Evolutionary conservation across 1,284 basidiomycete genomes (phyloP).

Genomic region (Hypsizygus ulmarius): DNA sequence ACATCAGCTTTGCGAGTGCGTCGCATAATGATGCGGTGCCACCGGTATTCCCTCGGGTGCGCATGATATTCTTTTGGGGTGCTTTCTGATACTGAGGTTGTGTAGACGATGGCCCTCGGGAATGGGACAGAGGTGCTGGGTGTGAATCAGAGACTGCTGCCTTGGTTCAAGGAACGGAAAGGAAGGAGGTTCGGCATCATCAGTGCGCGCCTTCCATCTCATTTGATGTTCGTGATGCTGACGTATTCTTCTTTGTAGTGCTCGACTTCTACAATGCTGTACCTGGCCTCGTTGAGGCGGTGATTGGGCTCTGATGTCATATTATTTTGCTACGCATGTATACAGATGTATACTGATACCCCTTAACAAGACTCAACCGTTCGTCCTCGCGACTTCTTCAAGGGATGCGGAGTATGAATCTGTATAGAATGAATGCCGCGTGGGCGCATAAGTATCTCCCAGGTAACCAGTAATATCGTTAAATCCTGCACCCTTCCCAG

Average conservation of each 20-base stretch:
- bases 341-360: background rate
- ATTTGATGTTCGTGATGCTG: background rate
- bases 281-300: slow-evolving; percentile 38
- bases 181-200: slow-evolving; percentile 43
- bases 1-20: slow-evolving; percentile 44
- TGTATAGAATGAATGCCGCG: too few relatives aligned
- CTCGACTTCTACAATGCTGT: slow-evolving; percentile 41
- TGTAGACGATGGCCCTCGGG: slow-evolving; percentile 41
- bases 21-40: slow-evolving; percentile 26
- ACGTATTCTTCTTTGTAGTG: slow-evolving; percentile 24
- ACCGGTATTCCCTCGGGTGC: slow-evolving; percentile 28
- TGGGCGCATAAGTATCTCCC: too few relatives aligned
- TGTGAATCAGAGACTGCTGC: slow-evolving; percentile 39
- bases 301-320: slow-evolving; percentile 29
- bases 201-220: slow-evolving; percentile 28
- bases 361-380: background rate
- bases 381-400: too few relatives aligned
- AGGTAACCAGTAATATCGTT: too few relatives aligned
- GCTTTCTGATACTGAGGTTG: background rate
- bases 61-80: background rate
- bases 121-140: slow-evolving; percentile 32
- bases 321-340: background rate
- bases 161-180: slow-evolving; percentile 37
- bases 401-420: too few relatives aligned
- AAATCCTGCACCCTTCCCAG: too few relatives aligned